Base-by-base conservation (phyloP, 495 filamentous ascomycete species). In the Xylaria venustula region DNA sequence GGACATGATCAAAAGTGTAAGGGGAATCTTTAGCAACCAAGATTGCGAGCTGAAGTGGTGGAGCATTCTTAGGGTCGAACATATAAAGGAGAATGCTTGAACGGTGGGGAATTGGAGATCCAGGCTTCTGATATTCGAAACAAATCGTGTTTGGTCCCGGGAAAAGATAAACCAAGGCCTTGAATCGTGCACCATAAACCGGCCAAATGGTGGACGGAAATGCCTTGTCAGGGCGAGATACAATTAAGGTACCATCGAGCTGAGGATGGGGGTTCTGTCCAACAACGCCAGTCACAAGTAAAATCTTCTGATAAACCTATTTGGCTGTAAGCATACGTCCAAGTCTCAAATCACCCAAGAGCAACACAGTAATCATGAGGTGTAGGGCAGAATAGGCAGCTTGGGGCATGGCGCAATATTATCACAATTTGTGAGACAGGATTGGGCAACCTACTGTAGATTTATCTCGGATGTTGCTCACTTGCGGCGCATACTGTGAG, bases 281-380 rank as follows among this genome's bases (percentile, higher is more conserved):
- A 54, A 93, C 87, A 44, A 89, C 85, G 26, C 92, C 92, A 60
- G 87, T 86, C 20, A 96, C 79, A 34, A 93, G 81, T 6, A 97
- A 79, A 14, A 94, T 84, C 68, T 96, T 96, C 77, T 97, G 92
- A 68, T 94, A 87, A 23, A 93, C 90, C 91, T 95, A 47, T 55
- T 20, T 22, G 36, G 30, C 19, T 15, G 51, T 71, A 51, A 70
- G 70, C 32, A 41, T 30, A 17, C 28, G 20, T 5, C 11, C 37
- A 40, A 9, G 6, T 3, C 6, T 11, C 14, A 40, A 5, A 40
- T 34, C 30, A n/a, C n/a, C 30, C 30, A 34, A 34, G 5, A 5
- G 11, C 30, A 34, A 34, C 11, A 34, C 11, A 34, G 5, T 5
- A n/a, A n/a, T n/a, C n/a, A n/a, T n/a, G n/a, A n/a, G n/a, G n/a